Evolutionary conservation across 768 basidiomycete genomes (phyloP).

Genomic region (Rubroboletus satanas): DNA sequence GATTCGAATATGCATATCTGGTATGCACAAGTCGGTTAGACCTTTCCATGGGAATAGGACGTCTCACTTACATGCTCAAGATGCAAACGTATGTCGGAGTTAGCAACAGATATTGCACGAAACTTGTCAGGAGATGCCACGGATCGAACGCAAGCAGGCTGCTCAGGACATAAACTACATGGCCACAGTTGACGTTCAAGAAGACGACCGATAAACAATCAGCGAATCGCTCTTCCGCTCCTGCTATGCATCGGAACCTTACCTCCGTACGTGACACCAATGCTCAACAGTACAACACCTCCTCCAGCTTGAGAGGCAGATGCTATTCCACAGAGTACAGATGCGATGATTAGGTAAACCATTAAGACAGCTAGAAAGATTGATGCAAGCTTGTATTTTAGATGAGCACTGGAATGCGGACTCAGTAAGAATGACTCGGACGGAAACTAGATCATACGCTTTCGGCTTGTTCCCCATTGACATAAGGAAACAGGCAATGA

Average conservation of each 20-base stretch:
- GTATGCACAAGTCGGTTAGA: slow-evolving; percentile 23
- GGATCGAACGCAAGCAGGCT: slow-evolving; percentile 88
- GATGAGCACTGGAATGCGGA: slow-evolving; percentile 15
- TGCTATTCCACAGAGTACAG: slow-evolving; percentile 74
- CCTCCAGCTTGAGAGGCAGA: slow-evolving; percentile 64
- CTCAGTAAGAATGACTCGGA: slow-evolving; percentile 1
- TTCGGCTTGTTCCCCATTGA: slow-evolving; percentile 94
- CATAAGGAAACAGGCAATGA: slow-evolving; percentile 89
- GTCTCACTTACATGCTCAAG: slow-evolving; percentile 60
- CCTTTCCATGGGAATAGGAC: neutral
- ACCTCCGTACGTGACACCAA: slow-evolving; percentile 84
- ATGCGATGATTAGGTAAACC: slow-evolving; percentile 79
- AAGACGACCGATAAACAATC: neutral
- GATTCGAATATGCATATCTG: slow-evolving; percentile 82
- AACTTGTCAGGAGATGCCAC: slow-evolving; percentile 94
- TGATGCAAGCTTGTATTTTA: slow-evolving; percentile 78
- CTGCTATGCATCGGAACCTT: slow-evolving; percentile 25
- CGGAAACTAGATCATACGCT: slow-evolving; percentile 44
- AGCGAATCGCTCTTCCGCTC: neutral
- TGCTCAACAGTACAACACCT: slow-evolving; percentile 77
- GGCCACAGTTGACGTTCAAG: neutral
- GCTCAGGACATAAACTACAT: slow-evolving; percentile 68
- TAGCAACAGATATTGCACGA: slow-evolving; percentile 81
- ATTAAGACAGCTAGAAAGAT: slow-evolving; percentile 74
- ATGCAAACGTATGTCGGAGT: slow-evolving; percentile 79